Conservation (phyloP, 2,329 filamentous ascomycete species). For the Stenocarpella maydis region DNA sequence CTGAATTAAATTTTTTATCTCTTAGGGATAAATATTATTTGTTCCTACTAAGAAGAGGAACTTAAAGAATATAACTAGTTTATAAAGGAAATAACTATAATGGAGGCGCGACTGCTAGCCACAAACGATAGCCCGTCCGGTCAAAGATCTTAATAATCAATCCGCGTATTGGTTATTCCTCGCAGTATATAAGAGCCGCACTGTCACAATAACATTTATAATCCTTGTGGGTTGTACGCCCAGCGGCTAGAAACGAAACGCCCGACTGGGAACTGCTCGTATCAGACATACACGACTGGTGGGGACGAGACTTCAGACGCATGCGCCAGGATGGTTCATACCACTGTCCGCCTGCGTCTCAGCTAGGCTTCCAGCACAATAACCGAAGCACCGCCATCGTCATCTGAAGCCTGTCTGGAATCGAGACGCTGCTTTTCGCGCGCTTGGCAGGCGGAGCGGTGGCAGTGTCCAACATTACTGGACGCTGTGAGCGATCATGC, state of each 20-base stretch:
- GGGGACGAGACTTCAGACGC: neutral
- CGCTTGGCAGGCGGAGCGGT: constrained; percentile 13
- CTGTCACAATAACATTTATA: no score
- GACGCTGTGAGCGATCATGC: neutral
- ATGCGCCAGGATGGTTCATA: neutral
- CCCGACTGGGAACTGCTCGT: neutral
- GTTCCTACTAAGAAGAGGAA: no score
- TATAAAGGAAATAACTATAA: no score
- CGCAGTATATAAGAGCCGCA: no score
- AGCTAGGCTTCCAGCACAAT: neutral
- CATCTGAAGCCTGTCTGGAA: constrained; percentile 3
- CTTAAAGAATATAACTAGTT: no score
- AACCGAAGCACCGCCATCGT: neutral
- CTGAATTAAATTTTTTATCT: no score
- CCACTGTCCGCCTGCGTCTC: neutral
- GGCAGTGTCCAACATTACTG: constrained; percentile 10
- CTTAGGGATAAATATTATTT: no score
- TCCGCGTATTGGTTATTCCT: no score
- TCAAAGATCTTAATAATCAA: no score
- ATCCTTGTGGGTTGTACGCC: neutral
- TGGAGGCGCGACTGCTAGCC: no score
- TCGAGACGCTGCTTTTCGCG: neutral
- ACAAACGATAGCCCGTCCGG: no score
- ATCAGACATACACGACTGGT: neutral
- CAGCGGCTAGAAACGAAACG: neutral